phyloP scores from a whole-genome alignment of 768 basidiomycete genomes.

The Pilatotrama ljubarskyi region DNA sequence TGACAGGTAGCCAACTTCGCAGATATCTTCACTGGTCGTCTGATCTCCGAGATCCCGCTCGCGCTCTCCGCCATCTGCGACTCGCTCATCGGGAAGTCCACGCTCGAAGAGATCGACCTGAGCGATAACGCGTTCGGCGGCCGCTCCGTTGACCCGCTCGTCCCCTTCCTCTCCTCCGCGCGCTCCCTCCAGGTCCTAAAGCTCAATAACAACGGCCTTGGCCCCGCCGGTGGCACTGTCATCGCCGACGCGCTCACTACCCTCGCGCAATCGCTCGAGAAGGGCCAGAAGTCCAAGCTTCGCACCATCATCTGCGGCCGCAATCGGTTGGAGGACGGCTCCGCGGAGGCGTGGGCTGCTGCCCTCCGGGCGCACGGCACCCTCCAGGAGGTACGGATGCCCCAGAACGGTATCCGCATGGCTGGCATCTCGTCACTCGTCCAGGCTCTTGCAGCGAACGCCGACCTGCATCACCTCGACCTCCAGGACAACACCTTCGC shows the following conservation, averaged over 20 bases:
- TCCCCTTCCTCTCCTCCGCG: conserved; percentile 83
- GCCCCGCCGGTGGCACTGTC: conserved; percentile 82
- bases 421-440: conserved; percentile 84
- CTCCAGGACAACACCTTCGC: conserved; percentile 90
- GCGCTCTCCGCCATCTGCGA: conserved; percentile 89
- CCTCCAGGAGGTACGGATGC: conserved; percentile 85
- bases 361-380: conserved; percentile 86
- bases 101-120: conserved; percentile 85
- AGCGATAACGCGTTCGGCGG: conserved; percentile 97
- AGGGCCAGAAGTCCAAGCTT: conserved; percentile 72
- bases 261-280: conserved; percentile 64
- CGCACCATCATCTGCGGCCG: conserved; percentile 87
- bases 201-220: conserved; percentile 96
- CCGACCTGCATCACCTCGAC: conserved; percentile 74
- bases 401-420: conserved; percentile 98
- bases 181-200: conserved; percentile 80
- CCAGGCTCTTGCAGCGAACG: conserved; percentile 66
- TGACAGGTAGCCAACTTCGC: conserved; percentile 89
- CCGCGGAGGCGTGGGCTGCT: conserved; percentile 78
- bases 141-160: conserved; percentile 91
- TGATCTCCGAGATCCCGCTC: conserved; percentile 91
- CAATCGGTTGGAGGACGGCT: conserved; percentile 93
- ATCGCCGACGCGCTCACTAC: conserved; percentile 82
- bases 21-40: conserved; percentile 96
- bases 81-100: conserved; percentile 75